Evolutionary conservation across 352 stramenopile species (phyloP).

Genomic region (Pythium scleroteichum): DNA sequence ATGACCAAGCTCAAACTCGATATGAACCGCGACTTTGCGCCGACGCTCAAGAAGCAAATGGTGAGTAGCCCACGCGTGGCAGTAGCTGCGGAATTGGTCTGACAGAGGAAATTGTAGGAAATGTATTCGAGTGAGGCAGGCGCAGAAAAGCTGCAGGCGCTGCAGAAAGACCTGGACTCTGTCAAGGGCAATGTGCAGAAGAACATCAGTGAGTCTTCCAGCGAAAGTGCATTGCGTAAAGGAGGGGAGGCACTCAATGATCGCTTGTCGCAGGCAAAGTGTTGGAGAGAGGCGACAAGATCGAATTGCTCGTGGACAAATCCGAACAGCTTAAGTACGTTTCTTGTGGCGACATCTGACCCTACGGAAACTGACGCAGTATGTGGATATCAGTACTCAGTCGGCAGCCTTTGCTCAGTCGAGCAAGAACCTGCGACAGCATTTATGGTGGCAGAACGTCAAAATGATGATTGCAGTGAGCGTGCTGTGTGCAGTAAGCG

Average conservation of each 20-base stretch:
- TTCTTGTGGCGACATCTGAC: too few species aligned
- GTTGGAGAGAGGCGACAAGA: constrained; percentile 85
- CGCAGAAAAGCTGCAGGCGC: constrained; percentile 70
- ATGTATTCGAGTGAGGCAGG: constrained; percentile 75
- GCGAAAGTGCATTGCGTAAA: neutral
- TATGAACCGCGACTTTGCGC: constrained; percentile 85
- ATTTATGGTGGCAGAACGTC: constrained; percentile 87
- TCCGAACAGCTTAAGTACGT: constrained; percentile 82
- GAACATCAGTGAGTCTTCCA: constrained; percentile 69
- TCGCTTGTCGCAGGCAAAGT: constrained; percentile 56
- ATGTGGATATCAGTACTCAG: constrained; percentile 80
- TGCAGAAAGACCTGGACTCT: constrained; percentile 80
- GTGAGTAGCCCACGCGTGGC: too few species aligned
- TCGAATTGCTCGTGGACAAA: constrained; percentile 86
- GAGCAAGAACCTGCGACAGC: constrained; percentile 75
- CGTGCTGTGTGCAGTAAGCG: constrained; percentile 64
- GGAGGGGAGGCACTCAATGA: neutral
- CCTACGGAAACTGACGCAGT: too few species aligned
- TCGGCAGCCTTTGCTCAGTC: constrained; percentile 82
- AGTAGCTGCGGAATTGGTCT: too few species aligned
- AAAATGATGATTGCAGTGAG: constrained; percentile 87
- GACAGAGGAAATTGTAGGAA: constrained; percentile 41
- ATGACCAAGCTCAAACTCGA: constrained; percentile 88
- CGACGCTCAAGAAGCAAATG: constrained; percentile 86
- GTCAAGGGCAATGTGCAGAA: constrained; percentile 81